A percentile compares a stretch with the other conserved stretches of the same genome.
Evolutionary conservation across 2,329 filamentous ascomycete species (phyloP).

Genomic region (Arthrinium phaeospermum): DNA sequence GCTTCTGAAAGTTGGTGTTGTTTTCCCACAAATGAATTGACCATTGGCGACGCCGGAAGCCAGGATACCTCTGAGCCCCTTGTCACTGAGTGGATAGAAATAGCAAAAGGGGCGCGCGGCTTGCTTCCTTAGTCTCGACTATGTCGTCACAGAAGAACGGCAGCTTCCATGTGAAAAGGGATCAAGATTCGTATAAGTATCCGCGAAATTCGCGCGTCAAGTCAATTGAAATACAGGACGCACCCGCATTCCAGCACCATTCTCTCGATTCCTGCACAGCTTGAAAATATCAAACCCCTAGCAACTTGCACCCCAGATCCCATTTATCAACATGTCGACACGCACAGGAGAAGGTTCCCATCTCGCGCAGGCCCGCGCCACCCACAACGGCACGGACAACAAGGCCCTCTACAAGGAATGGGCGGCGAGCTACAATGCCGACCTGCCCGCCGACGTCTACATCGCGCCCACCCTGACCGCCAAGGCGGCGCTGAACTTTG

Average conservation of each 20-base stretch:
- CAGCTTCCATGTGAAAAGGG: not conserved
- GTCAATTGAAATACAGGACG: not conserved
- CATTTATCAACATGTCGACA: not conserved
- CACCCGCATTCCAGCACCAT: not conserved
- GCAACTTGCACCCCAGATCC: not conserved
- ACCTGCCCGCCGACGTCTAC: slow-evolving; percentile 47
- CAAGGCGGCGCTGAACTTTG: slow-evolving; percentile 42
- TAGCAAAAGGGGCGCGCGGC: not conserved
- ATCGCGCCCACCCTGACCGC: slow-evolving; percentile 47
- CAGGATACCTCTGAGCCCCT: not conserved
- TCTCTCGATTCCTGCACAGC: not conserved
- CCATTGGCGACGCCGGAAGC: not conserved
- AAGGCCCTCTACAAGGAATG: slow-evolving; percentile 42
- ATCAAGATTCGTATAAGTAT: not conserved
- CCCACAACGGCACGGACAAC: not conserved
- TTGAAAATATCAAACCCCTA: not conserved
- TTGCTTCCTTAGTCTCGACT: not conserved
- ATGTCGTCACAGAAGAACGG: not conserved
- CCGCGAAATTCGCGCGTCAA: not conserved
- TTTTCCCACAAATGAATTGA: not conserved
- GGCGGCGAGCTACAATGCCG: slow-evolving; percentile 43
- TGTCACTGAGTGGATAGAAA: not conserved
- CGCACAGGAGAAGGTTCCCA: not conserved
- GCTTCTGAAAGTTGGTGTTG: not conserved
- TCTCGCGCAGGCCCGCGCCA: not conserved